Evolutionary conservation across 2,329 filamentous ascomycete species (phyloP).

Genomic region (Lasiodiplodia sp.): DNA sequence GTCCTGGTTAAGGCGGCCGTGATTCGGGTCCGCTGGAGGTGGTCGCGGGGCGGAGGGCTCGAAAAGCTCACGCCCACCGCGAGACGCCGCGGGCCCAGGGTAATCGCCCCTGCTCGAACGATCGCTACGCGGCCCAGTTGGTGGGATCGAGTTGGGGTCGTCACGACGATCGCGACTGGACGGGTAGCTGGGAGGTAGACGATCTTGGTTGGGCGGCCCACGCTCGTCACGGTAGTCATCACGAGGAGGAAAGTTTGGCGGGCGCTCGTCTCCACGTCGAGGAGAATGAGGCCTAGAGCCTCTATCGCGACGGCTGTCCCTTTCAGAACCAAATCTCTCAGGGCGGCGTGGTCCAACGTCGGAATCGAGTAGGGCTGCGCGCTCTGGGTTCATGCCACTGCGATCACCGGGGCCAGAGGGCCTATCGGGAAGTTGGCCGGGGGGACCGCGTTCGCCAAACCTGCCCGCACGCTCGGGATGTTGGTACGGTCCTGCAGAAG

Average conservation of each 20-base stretch:
- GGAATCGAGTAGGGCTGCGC: conserved; percentile 49
- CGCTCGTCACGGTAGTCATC: conserved; percentile 44
- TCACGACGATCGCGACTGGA: conserved; percentile 50
- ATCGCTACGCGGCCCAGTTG: conserved; percentile 59
- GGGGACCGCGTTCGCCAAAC: background rate
- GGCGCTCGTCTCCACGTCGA: conserved; percentile 38
- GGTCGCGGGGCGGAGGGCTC: conserved; percentile 44
- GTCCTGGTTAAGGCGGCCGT: conserved; percentile 57
- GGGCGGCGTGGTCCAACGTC: conserved; percentile 38
- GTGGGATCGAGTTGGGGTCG: conserved; percentile 52
- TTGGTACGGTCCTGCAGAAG: conserved; percentile 25
- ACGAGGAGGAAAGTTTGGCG: conserved; percentile 37
- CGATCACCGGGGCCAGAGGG: conserved; percentile 17
- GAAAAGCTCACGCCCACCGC: conserved; percentile 49
- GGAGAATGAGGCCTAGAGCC: conserved; percentile 42
- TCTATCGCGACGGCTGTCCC: conserved; percentile 42
- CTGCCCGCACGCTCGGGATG: conserved; percentile 19
- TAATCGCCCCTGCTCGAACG: conserved; percentile 45
- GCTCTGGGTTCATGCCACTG: conserved; percentile 51
- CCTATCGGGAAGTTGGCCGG: conserved; percentile 14
- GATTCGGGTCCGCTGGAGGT: conserved; percentile 49
- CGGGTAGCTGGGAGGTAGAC: conserved; percentile 35
- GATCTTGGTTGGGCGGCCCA: conserved; percentile 37
- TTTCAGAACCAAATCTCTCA: conserved; percentile 39
- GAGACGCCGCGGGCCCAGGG: conserved; percentile 32